Evolutionary conservation across 2,329 filamentous ascomycete genomes (phyloP), one percentile per base, ranked within the genome.

Genomic region (Diaporthe aspalathi): DNA sequence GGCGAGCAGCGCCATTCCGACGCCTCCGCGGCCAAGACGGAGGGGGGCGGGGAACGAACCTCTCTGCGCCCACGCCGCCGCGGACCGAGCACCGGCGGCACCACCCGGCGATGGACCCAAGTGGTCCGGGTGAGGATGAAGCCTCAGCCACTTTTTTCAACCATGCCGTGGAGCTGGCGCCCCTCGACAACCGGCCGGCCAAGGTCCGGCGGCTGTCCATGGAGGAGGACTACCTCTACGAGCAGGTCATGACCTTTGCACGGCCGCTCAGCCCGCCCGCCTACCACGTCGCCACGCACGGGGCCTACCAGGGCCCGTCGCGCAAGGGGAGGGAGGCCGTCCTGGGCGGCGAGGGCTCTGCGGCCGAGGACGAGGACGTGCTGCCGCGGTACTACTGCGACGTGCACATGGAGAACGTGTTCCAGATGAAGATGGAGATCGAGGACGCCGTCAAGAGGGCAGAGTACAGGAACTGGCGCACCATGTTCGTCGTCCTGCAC

Each of bases 381-480:
- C 80, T 90, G 45, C 89, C 89, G n/a, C 75, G 78, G 29, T 91
- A 91, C 77, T 86, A 87, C 60, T 89, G 84, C 75, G 85, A 84
- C 76, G 84, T 91, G 68, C 81, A 83, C 68, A 79, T 89, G 62
- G 86, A 90, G 77, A 87, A 84, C 32, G 82, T 90, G 7, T 90
- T 91, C 76, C 81, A 85, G 74, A 86, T 87, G 77, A 92, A 92
- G 81, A 87, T 90, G 82, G 91, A 93, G 79, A 86, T 93, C 70
- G 86, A 89, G 73, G 87, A 90, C 71, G 88, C 90, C 7, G 90
- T 89, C 74, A 89, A 91, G 77, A 83, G 88, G 56, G 87, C 90
- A 53, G 83, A 87, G 73, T 86, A 90, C 76, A 86, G 90, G 53
- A 88, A 89, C 74, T 93, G 91, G 91, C 84, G 85, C 74, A 84